Percentiles rank a stretch among this genome's conserved stretches.
These are phyloP conservation scores for Starmerella apis DNA, from an alignment of 805 yeast genomes.

Conservation along the genomic window DNA sequence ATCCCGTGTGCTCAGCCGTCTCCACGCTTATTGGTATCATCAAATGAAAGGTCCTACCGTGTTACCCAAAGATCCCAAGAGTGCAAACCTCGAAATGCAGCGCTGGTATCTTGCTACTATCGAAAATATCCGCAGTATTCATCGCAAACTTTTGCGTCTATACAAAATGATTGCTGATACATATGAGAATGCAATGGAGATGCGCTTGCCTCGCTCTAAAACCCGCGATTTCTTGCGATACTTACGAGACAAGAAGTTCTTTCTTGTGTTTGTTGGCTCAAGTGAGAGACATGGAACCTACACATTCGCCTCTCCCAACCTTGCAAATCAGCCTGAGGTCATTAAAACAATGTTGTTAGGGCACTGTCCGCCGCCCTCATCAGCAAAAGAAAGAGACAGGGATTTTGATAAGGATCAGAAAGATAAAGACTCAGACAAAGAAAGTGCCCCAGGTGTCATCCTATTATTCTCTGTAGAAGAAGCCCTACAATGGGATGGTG, in stretches of 20 bases:
- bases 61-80: conserved; percentile 24
- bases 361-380: conserved; percentile 28
- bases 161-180: conserved; percentile 54
- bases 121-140: conserved; percentile 40
- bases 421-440: background rate
- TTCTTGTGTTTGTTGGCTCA: conserved; percentile 61
- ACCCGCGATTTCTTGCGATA: conserved; percentile 44
- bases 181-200: conserved; percentile 59
- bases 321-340: conserved; percentile 35
- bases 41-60: conserved; percentile 55
- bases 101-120: conserved; percentile 40
- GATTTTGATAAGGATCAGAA: background rate
- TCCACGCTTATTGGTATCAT: conserved; percentile 58
- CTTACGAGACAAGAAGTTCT: conserved; percentile 59
- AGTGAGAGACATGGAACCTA: conserved; percentile 45
- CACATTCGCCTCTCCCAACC: conserved; percentile 59
- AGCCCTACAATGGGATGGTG: conserved; percentile 87
- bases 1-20: conserved; percentile 54
- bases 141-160: conserved; percentile 75
- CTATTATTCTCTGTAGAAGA: conserved; percentile 67
- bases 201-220: conserved; percentile 27
- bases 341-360: conserved; percentile 29
- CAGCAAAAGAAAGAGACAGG: conserved; percentile 9
- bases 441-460: conserved; percentile 43
- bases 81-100: conserved; percentile 36